Evolutionary conservation across 108 stramenopile genomes (phyloP), one percentile per base, ranked within the genome.

Genomic region (Discostella pseudostelligera): DNA sequence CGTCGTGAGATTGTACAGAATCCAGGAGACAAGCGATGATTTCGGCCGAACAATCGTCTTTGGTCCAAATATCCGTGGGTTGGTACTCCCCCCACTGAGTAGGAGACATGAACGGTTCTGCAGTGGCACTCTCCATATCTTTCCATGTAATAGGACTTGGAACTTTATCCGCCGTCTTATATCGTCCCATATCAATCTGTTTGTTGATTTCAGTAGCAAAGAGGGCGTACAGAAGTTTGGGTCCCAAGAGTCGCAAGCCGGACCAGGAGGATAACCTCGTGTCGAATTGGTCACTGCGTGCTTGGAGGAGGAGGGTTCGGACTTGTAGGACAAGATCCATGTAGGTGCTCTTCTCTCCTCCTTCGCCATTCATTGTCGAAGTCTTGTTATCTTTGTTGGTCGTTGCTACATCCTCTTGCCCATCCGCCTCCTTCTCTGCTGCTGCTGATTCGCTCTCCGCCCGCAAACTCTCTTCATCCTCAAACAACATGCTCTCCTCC

Each of bases 141-240:
- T 77, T 44, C 36, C 42, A 12, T 46, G 67, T 47, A 0, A 89
- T 37, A 9, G 87, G 83, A 16, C 67, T 49, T 1, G 96, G 96
- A 39, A 78, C 79, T 68, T 90, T 89, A 35, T 81, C 69, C 22
- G 96, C 96, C 14, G 84, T 84, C 72, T 87, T 88, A 84, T 93
- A 95, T 16, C 89, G 80, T n/a, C 77, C 92, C 93, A 89, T 93
- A 32, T 73, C 79, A 49, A 94, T 77, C 68, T 94, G 91, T 67
- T 91, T 93, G 57, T 86, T 55, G 70, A 92, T 88, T 74, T 92
- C 89, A 1, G 76, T 75, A 4, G 49, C 70, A 68, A 78, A 90
- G 8, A 93, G 47, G 9, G 76, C 76, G 14, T 79, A 49, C 1
- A 90, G 17, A 3, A 82, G 56, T 46, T 62, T 40, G 28, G 45